phyloP scores from a whole-genome alignment of 2,329 filamentous ascomycete genomes.

The Colletotrichum simmondsii region DNA sequence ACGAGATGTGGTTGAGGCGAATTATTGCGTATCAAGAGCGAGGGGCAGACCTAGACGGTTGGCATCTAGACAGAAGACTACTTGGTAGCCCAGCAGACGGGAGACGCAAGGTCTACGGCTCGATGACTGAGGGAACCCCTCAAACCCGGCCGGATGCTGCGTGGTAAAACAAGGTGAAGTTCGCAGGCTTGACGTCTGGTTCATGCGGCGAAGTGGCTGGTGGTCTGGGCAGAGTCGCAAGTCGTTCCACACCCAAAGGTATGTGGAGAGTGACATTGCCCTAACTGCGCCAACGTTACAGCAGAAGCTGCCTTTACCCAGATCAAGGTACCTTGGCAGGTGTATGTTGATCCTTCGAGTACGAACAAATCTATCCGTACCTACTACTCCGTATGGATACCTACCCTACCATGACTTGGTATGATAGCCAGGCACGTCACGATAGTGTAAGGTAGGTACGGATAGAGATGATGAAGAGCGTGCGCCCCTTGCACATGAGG shows the following conservation, averaged over 20 bases:
- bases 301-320: constrained; percentile 12
- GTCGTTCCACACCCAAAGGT: neutral
- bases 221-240: constrained; percentile 18
- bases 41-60: neutral
- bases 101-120: constrained; percentile 3
- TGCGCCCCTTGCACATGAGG: neutral
- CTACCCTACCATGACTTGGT: no score
- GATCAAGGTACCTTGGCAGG: constrained; percentile 5
- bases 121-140: neutral
- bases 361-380: no score
- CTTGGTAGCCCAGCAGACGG: neutral
- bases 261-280: constrained; percentile 2
- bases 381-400: no score
- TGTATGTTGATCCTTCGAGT: neutral
- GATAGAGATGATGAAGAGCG: constrained; percentile 3
- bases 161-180: constrained; percentile 31
- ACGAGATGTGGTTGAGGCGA: neutral
- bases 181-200: constrained; percentile 22
- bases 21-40: neutral
- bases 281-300: constrained; percentile 19
- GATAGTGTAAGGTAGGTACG: no score
- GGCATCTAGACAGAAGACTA: no score
- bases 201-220: constrained; percentile 27
- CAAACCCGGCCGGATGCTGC: constrained; percentile 27
- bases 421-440: no score